Evolutionary conservation across 169 alveolate genomes (phyloP).

Genomic region (Plasmodium yoelii): DNA sequence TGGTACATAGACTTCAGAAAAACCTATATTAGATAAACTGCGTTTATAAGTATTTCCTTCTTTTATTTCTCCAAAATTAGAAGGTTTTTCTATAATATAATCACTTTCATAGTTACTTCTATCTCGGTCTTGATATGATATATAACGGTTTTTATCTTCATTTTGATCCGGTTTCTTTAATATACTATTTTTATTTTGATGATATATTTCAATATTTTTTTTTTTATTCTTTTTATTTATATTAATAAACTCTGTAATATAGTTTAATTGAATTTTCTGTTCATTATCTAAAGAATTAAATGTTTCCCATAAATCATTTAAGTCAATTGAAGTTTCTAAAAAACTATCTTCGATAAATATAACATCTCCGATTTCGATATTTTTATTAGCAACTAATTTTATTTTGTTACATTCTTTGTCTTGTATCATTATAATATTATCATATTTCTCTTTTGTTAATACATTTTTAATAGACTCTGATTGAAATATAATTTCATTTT

Average conservation of each 20-base stretch:
- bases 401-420: conserved; percentile 33
- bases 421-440: conserved; percentile 42
- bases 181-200: not conserved
- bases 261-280: conserved; percentile 19
- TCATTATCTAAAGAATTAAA: conserved; percentile 11
- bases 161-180: not conserved
- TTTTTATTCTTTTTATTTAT: conserved; percentile 27
- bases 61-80: not conserved
- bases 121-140: not conserved
- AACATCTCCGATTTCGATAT: conserved; percentile 54
- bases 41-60: not conserved
- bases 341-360: conserved; percentile 49
- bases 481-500: conserved; percentile 6
- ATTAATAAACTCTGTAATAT: conserved; percentile 38
- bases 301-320: conserved; percentile 57
- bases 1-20: too few relatives aligned
- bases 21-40: not conserved
- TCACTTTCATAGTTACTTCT: not conserved
- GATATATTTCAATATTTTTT: conserved; percentile 19
- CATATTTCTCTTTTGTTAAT: conserved; percentile 21
- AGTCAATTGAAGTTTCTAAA: conserved; percentile 68
- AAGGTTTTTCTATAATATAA: not conserved
- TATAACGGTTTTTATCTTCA: not conserved
- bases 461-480: conserved; percentile 18
- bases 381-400: conserved; percentile 64